Evolutionary conservation across 805 yeast species (phyloP).

Genomic region (Suhomyces xylopsoci): DNA sequence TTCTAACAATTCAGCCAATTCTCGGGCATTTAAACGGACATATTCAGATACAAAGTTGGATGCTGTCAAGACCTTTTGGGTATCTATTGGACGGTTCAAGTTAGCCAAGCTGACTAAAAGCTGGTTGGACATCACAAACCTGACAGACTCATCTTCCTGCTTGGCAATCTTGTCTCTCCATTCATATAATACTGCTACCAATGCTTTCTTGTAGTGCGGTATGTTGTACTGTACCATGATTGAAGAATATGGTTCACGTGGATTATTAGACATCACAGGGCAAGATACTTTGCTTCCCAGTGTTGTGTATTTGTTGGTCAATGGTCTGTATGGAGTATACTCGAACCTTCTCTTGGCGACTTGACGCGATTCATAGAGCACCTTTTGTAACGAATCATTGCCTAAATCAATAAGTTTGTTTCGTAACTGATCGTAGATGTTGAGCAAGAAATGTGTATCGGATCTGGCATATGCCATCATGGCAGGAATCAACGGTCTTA

Average conservation of each 20-base stretch:
- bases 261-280: conserved; percentile 45
- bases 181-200: conserved; percentile 59
- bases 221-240: conserved; percentile 65
- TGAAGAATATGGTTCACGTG: conserved; percentile 63
- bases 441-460: conserved; percentile 87
- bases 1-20: conserved; percentile 56
- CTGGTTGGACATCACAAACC: conserved; percentile 83
- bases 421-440: conserved; percentile 73
- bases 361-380: conserved; percentile 68
- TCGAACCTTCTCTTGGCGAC: conserved; percentile 84
- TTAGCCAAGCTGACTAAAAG: conserved; percentile 60
- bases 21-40: conserved; percentile 57
- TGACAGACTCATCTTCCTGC: conserved; percentile 74
- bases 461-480: conserved; percentile 88
- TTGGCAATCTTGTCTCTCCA: conserved; percentile 88
- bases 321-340: conserved; percentile 62
- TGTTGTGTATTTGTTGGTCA: conserved; percentile 9
- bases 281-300: conserved; percentile 37
- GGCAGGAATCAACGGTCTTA: conserved; percentile 73
- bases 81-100: conserved; percentile 52
- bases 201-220: conserved; percentile 47
- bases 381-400: conserved; percentile 54
- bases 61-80: conserved; percentile 50
- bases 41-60: conserved; percentile 48
- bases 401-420: conserved; percentile 48